phyloP scores from a whole-genome alignment of 257 asterid species.

The Solanum commersonii region DNA sequence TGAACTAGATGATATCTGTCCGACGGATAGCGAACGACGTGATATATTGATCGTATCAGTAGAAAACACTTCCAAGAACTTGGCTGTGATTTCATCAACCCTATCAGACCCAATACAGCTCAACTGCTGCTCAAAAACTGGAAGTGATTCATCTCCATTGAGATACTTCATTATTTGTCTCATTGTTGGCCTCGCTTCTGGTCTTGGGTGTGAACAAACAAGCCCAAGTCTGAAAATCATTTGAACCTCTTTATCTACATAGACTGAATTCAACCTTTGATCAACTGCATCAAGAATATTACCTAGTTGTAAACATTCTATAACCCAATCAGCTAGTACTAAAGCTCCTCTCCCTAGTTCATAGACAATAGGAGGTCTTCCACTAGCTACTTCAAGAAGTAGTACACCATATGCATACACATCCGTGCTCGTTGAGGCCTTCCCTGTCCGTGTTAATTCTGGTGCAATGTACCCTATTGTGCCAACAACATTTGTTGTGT shows the following conservation, averaged over 20 bases:
- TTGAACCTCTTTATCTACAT: slow-evolving; percentile 38
- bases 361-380: slow-evolving; percentile 37
- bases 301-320: slow-evolving; percentile 32
- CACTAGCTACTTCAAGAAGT: slow-evolving; percentile 68
- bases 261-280: slow-evolving; percentile 12
- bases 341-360: slow-evolving; percentile 25
- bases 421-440: slow-evolving; percentile 51
- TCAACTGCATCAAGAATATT: slow-evolving; percentile 44
- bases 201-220: slow-evolving; percentile 51
- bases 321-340: slow-evolving; percentile 58
- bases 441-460: slow-evolving; percentile 49
- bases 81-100: background rate
- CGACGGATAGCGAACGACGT: slow-evolving; percentile 20
- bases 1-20: slow-evolving; percentile 28
- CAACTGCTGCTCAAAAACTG: background rate
- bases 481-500: slow-evolving; percentile 73
- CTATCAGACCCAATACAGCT: slow-evolving; percentile 4
- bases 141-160: slow-evolving; percentile 15
- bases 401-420: slow-evolving; percentile 60
- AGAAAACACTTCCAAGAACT: background rate
- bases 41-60: slow-evolving; percentile 5
- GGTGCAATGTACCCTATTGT: slow-evolving; percentile 87
- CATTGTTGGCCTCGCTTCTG: slow-evolving; percentile 36
- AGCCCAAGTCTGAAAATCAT: slow-evolving; percentile 59
- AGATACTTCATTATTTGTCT: slow-evolving; percentile 21